These are phyloP conservation scores for Kurtzmaniella quercitrusa DNA, from an alignment of 1,139 yeast species.

Conservation along the genomic window DNA sequence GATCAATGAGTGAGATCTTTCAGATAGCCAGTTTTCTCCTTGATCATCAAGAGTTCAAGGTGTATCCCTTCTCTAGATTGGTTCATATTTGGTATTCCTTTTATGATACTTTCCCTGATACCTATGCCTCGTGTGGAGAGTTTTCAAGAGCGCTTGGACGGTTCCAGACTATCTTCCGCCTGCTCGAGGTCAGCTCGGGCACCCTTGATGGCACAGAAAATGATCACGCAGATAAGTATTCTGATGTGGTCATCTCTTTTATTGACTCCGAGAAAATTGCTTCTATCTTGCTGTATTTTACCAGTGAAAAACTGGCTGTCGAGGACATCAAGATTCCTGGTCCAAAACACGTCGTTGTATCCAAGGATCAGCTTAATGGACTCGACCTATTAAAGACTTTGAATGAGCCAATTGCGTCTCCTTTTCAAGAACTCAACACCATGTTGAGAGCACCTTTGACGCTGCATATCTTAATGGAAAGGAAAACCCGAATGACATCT, in stretches of 20 bases:
- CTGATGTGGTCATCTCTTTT: background rate
- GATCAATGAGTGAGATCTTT: background rate
- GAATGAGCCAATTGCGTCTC: background rate
- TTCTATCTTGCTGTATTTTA: background rate
- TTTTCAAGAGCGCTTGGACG: background rate
- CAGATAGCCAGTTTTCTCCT: slow-evolving; percentile 2
- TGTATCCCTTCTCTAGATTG: background rate
- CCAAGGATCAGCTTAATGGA: background rate
- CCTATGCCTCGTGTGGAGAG: slow-evolving; percentile 3
- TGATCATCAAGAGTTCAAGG: background rate
- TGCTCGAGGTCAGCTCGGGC: background rate
- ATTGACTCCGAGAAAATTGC: background rate
- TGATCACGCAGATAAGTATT: background rate
- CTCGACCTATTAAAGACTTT: background rate
- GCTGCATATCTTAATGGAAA: slow-evolving; percentile 1
- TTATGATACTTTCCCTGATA: slow-evolving; percentile 1
- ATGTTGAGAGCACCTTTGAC: background rate
- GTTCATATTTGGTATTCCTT: background rate
- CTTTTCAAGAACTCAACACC: background rate
- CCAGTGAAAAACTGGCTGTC: background rate
- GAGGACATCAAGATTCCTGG: background rate
- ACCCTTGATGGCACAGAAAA: background rate
- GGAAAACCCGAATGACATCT: slow-evolving; percentile 33
- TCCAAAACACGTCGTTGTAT: background rate
- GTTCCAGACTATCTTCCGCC: background rate